Evolutionary conservation across 306 rosid species (phyloP), one percentile per base, ranked within the genome.

Genomic region (Quercus aquifolioides): DNA sequence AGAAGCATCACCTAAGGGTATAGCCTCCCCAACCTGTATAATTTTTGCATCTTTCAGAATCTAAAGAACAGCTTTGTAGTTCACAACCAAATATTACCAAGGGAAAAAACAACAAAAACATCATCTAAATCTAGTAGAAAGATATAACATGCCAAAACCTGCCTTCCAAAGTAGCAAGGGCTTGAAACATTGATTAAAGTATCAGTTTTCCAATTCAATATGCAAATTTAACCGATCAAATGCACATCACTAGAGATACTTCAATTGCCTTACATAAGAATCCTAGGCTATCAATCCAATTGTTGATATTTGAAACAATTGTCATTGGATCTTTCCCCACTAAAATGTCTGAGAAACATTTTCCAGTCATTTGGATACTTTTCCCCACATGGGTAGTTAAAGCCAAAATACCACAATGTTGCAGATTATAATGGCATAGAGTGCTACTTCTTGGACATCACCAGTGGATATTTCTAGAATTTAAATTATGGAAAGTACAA

Each of bases 1-100:
- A n/a, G 99, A 95, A 83, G 89, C 90, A 86, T 95, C 98, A 20
- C 76, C 80, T 55, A 95, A 80, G 55, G 98, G 99, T 80, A 95
- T 81, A 71, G 82, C 93, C 90, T 92, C 99, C 57, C 98, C 98
- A 0, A 89, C 96, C 99, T 95, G 90, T 25, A 71, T 8, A 81
- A 5, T 38, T 11, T 33, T 54, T 80, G 41, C 59, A 57, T 76
- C 76, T 74, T 74, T 80, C 26, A 69, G 73, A 76, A 71, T 41
- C 63, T 60, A 80, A 52, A 78, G 73, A 86, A 52, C 54, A 63
- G 58, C 17, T 73, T 76, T 76, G 35, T 30, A 65, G 55, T 33
- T 70, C 62, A 78, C 4, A 46, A 46, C 35, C 49, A 57, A 41
- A 52, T 69, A 31, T 28, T 10, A 18, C 4, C 23, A 17, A 28